Conservation (phyloP, 1,284 basidiomycete genomes). For the Apiotrichum montevideense region DNA sequence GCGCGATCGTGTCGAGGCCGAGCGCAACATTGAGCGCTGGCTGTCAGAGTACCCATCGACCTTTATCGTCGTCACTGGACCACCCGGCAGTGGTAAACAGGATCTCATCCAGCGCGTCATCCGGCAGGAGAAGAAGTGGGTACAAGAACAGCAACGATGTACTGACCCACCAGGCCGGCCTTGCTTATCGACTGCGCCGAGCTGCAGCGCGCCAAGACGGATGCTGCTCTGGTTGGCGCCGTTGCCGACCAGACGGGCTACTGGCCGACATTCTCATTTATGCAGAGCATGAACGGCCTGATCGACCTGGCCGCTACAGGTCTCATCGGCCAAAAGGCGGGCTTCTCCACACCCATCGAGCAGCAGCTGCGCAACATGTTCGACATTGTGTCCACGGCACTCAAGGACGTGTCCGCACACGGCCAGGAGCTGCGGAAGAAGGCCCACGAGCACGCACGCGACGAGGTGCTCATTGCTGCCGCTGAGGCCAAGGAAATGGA, state of each 20-base stretch:
- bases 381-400: slow-evolving; percentile 66
- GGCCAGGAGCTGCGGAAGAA: slow-evolving; percentile 47
- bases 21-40: slow-evolving; percentile 54
- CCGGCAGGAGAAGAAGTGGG: slow-evolving; percentile 57
- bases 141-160: not conserved
- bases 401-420: slow-evolving; percentile 56
- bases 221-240: slow-evolving; percentile 61
- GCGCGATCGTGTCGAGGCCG: slow-evolving; percentile 76
- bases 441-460: slow-evolving; percentile 26
- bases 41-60: slow-evolving; percentile 44
- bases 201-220: slow-evolving; percentile 66
- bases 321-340: slow-evolving; percentile 92
- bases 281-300: slow-evolving; percentile 75
- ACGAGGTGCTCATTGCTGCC: slow-evolving; percentile 21
- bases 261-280: slow-evolving; percentile 82
- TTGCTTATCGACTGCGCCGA: slow-evolving; percentile 75
- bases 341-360: slow-evolving; percentile 73
- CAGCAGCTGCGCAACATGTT: slow-evolving; percentile 83
- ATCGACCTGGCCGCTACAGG: slow-evolving; percentile 91
- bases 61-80: slow-evolving; percentile 72
- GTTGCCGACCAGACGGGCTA: slow-evolving; percentile 75
- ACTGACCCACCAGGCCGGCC: slow-evolving; percentile 52
- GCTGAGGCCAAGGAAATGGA: slow-evolving; percentile 30
- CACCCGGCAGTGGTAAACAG: slow-evolving; percentile 84
- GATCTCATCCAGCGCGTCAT: slow-evolving; percentile 62